phyloP scores from a whole-genome alignment of 305 asterid species.

The Fraxinus baroniana region DNA sequence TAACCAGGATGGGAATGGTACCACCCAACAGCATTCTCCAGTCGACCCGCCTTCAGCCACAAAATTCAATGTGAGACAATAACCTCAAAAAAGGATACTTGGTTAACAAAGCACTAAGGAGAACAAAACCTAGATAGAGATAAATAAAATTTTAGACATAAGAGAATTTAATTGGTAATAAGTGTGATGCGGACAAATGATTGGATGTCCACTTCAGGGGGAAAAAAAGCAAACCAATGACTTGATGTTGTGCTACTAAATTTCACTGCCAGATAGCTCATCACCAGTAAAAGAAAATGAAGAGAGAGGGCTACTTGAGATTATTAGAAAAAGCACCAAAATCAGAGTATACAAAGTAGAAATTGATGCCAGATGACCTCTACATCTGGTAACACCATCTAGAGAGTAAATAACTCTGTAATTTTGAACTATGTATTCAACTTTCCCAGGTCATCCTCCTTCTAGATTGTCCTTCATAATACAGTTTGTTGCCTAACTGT shows the following conservation, averaged over 20 bases:
- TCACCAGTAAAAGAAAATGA: background rate
- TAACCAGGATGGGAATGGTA: constrained; percentile 99
- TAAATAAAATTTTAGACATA: background rate
- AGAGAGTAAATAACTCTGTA: background rate
- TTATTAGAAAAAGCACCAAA: background rate
- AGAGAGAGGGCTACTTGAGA: background rate
- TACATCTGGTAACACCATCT: background rate
- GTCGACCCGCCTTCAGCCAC: constrained; percentile 71
- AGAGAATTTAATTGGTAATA: background rate
- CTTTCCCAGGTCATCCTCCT: background rate
- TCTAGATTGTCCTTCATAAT: background rate
- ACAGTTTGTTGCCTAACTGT: background rate
- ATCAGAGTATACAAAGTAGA: background rate
- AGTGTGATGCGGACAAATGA: background rate
- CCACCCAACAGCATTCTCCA: constrained; percentile 97
- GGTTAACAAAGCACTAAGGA: background rate
- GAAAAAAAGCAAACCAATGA: background rate
- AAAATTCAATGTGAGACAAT: constrained; percentile 10
- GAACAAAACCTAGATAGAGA: background rate
- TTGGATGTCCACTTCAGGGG: background rate
- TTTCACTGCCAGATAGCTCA: background rate
- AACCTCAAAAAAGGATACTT: background rate
- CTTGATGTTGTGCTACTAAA: background rate
- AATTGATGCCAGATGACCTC: background rate
- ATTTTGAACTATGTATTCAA: background rate